phyloP scores from a whole-genome alignment of 2,329 filamentous ascomycete species.

The Fusarium papillatum region DNA sequence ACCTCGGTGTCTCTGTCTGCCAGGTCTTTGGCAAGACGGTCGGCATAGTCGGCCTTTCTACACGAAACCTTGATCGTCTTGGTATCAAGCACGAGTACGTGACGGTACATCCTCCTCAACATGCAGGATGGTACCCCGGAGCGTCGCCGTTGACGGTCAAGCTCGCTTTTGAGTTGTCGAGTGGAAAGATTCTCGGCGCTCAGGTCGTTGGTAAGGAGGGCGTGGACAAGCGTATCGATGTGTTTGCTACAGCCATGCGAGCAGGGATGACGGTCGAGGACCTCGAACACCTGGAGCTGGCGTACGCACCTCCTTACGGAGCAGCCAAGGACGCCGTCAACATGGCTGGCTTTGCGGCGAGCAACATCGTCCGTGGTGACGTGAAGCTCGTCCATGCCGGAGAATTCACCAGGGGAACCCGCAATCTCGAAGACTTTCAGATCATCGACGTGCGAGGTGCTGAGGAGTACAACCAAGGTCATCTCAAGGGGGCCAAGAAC shows the following conservation, averaged over 20 bases:
- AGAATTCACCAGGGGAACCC: neutral
- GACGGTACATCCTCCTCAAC: slow-evolving; percentile 18
- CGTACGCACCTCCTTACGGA: slow-evolving; percentile 19
- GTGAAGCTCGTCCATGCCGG: slow-evolving; percentile 18
- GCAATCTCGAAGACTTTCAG: slow-evolving; percentile 7
- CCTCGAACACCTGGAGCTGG: slow-evolving; percentile 22
- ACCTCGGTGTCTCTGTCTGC: slow-evolving; percentile 12
- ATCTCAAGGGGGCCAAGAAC: slow-evolving; percentile 12
- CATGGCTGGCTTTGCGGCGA: slow-evolving; percentile 19
- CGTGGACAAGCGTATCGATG: slow-evolving; percentile 21
- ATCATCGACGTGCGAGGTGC: slow-evolving; percentile 16
- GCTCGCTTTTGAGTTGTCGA: slow-evolving; percentile 2
- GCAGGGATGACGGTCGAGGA: slow-evolving; percentile 20
- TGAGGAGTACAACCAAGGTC: slow-evolving; percentile 2
- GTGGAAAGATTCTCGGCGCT: slow-evolving; percentile 14
- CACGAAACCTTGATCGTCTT: slow-evolving; percentile 3
- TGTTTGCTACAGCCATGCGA: slow-evolving; percentile 19
- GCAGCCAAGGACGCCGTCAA: slow-evolving; percentile 20
- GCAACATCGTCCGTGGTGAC: slow-evolving; percentile 14
- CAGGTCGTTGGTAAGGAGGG: slow-evolving; percentile 13
- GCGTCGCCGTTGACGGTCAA: slow-evolving; percentile 9
- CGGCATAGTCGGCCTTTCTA: slow-evolving; percentile 14
- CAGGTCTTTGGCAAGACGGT: slow-evolving; percentile 14
- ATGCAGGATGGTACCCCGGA: slow-evolving; percentile 15
- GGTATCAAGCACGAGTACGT: slow-evolving; percentile 11